Percentiles rank a stretch among this genome's conserved stretches.
These are phyloP conservation scores for Apiospora hydei DNA, from an alignment of 2,329 filamentous ascomycete genomes.

Conservation along the genomic window DNA sequence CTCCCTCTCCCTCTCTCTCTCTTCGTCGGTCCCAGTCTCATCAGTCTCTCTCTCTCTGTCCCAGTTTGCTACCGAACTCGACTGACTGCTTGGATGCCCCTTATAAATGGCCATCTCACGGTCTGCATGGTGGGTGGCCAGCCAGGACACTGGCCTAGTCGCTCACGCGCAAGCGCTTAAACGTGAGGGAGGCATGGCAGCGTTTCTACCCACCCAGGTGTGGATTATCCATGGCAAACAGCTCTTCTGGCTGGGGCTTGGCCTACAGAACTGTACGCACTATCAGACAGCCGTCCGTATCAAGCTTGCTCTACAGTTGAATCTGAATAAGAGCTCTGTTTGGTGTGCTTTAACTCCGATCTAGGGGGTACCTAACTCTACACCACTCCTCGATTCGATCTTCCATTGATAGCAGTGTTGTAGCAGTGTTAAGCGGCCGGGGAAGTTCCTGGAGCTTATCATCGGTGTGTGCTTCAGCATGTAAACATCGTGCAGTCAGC, in stretches of 20 bases:
- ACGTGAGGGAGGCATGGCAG: background rate
- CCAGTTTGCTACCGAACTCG: background rate
- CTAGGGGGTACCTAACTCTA: background rate
- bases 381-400: background rate
- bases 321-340: background rate
- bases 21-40: background rate
- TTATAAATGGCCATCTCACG: background rate
- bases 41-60: background rate
- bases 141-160: background rate
- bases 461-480: background rate
- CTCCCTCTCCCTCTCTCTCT: background rate
- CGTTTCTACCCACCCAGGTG: constrained; percentile 5
- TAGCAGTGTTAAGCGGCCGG: background rate
- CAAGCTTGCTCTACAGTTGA: background rate
- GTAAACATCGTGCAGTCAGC: background rate
- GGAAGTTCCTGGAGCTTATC: background rate
- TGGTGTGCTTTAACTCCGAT: background rate
- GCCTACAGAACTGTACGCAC: background rate
- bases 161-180: background rate
- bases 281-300: constrained; percentile 4
- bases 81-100: background rate
- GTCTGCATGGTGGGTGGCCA: background rate
- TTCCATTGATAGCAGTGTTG: background rate
- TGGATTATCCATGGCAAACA: constrained; percentile 6
- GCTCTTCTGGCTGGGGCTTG: background rate